Conservation (phyloP, 345 rosid species). For the Odontarrhena argentea region DNA sequence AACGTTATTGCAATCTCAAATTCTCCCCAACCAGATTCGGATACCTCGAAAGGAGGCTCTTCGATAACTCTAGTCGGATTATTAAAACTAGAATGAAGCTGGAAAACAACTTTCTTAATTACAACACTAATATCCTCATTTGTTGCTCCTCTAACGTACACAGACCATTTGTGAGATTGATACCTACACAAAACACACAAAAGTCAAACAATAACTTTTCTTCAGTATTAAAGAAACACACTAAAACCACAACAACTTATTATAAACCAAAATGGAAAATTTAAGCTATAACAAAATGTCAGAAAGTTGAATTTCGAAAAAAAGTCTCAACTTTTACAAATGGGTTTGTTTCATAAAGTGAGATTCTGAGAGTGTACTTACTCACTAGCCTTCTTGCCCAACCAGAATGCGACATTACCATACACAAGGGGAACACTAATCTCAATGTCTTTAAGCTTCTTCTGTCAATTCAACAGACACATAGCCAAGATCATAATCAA, state of each 20-base stretch:
- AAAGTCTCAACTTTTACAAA: not conserved
- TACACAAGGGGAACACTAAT: constrained; percentile 73
- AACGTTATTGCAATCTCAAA: constrained; percentile 68
- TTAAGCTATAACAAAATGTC: not conserved
- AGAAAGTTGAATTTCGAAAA: not conserved
- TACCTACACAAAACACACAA: constrained; percentile 41
- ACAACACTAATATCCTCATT: constrained; percentile 68
- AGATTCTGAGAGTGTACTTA: constrained; percentile 41
- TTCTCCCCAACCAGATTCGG: constrained; percentile 83
- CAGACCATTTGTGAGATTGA: constrained; percentile 74
- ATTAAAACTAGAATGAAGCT: constrained; percentile 69
- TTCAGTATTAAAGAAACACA: not conserved
- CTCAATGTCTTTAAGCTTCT: constrained; percentile 75
- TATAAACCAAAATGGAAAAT: not conserved
- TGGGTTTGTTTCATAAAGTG: not conserved
- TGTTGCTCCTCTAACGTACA: constrained; percentile 67
- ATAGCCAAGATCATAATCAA: not conserved
- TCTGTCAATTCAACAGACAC: constrained; percentile 41
- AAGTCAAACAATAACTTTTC: constrained; percentile 18
- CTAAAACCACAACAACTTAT: not conserved
- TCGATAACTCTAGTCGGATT: constrained; percentile 68
- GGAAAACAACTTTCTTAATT: constrained; percentile 59
- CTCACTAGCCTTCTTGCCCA: constrained; percentile 86
- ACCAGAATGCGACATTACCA: constrained; percentile 77
- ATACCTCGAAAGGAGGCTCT: constrained; percentile 69